Conservation (phyloP, 495 filamentous ascomycete genomes). For the Patellaria atrata region DNA sequence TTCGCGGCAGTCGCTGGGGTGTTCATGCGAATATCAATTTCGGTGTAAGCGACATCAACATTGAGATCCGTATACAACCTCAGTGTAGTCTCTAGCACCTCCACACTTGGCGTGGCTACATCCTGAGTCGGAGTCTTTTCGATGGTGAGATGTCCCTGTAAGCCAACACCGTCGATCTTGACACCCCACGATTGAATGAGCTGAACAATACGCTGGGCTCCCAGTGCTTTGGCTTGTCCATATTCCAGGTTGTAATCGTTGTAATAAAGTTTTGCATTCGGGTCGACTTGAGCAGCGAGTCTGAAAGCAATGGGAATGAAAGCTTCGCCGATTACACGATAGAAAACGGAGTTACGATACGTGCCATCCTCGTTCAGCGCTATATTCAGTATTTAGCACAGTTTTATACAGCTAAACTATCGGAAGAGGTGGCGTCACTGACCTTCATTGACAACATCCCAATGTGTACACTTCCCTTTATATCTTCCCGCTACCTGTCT, state of each 20-base stretch:
- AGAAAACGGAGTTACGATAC: slow-evolving; percentile 31
- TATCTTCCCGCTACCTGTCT: slow-evolving; percentile 1
- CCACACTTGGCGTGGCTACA: slow-evolving; percentile 7
- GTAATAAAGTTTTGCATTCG: slow-evolving; percentile 48
- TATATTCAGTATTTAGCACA: not conserved
- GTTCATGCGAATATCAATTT: slow-evolving; percentile 14
- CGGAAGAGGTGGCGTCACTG: not conserved
- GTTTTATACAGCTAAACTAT: too few relatives aligned
- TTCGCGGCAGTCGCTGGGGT: slow-evolving; percentile 8
- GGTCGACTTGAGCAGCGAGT: slow-evolving; percentile 39
- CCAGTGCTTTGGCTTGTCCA: slow-evolving; percentile 34
- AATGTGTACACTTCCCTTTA: slow-evolving; percentile 11
- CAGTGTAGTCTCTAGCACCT: slow-evolving; percentile 5
- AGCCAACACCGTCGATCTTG: slow-evolving; percentile 50
- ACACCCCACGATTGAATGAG: slow-evolving; percentile 36
- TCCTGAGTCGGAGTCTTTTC: slow-evolving; percentile 33
- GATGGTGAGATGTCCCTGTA: slow-evolving; percentile 48
- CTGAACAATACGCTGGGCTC: slow-evolving; percentile 36
- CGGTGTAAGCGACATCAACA: slow-evolving; percentile 15
- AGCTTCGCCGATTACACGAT: slow-evolving; percentile 27
- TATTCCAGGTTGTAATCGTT: slow-evolving; percentile 54
- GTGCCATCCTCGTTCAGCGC: slow-evolving; percentile 32
- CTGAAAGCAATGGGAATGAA: slow-evolving; percentile 38
- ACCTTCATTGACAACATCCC: slow-evolving; percentile 18
- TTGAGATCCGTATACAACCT: slow-evolving; percentile 9